These are phyloP conservation scores for Starmera dryadoides DNA, from an alignment of 805 yeast species.

Conservation along the genomic window DNA sequence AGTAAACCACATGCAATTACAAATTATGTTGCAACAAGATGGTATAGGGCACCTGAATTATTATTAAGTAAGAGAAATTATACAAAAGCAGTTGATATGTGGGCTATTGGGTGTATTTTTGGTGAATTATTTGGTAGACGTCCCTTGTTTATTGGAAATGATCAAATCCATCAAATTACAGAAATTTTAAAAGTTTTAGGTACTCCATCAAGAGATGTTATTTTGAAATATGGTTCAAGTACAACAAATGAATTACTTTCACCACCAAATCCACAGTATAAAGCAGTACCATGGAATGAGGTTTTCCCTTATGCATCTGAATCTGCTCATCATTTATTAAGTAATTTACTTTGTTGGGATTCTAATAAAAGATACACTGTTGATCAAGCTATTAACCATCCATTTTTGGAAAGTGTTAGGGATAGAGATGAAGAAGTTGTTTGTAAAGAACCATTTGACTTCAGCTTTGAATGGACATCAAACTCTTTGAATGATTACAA, in stretches of 20 bases:
- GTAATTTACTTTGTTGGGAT: slow-evolving; percentile 57
- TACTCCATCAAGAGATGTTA: slow-evolving; percentile 46
- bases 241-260: slow-evolving; percentile 39
- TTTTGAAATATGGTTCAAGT: slow-evolving; percentile 36
- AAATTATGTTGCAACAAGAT: slow-evolving; percentile 86
- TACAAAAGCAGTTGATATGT: slow-evolving; percentile 71
- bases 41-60: slow-evolving; percentile 94
- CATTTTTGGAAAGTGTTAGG: slow-evolving; percentile 47
- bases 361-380: slow-evolving; percentile 47
- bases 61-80: slow-evolving; percentile 54
- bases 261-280: slow-evolving; percentile 35
- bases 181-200: slow-evolving; percentile 70
- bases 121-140: slow-evolving; percentile 77
- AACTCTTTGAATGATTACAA: slow-evolving; percentile 38
- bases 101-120: slow-evolving; percentile 91
- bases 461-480: slow-evolving; percentile 50
- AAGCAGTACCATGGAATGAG: slow-evolving; percentile 38
- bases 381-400: slow-evolving; percentile 48
- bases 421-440: slow-evolving; percentile 48
- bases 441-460: slow-evolving; percentile 47
- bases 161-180: slow-evolving; percentile 61
- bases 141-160: slow-evolving; percentile 75
- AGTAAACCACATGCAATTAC: slow-evolving; percentile 44
- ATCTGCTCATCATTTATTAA: slow-evolving; percentile 46
- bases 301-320: slow-evolving; percentile 58